Conservation (phyloP, 305 asterid species). For the Lippia alba region DNA sequence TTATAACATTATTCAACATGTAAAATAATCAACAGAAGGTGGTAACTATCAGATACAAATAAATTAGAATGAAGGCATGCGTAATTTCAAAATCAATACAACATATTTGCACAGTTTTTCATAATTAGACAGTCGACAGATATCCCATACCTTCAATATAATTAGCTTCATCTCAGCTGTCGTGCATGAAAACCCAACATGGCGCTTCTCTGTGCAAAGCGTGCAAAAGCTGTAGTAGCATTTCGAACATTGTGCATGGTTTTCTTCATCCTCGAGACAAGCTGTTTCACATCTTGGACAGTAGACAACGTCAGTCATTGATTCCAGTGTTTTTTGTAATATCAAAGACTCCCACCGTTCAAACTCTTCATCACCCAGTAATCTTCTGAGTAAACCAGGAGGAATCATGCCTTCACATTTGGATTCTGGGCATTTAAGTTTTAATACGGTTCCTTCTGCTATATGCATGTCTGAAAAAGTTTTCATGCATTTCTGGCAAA, state of each 20-base stretch:
- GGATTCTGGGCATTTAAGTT: constrained; percentile 76
- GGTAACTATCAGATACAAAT: too few relatives aligned
- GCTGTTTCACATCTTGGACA: constrained; percentile 97
- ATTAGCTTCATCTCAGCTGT: constrained; percentile 75
- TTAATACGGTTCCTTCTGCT: constrained; percentile 75
- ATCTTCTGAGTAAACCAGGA: constrained; percentile 74
- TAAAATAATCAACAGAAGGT: too few relatives aligned
- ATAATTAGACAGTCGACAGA: background rate
- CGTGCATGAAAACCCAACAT: constrained; percentile 83
- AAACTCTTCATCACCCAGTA: constrained; percentile 74
- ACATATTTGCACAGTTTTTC: too few relatives aligned
- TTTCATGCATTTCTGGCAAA: constrained; percentile 79
- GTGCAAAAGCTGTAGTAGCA: constrained; percentile 92
- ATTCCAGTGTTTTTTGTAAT: constrained; percentile 76
- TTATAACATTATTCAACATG: too few relatives aligned
- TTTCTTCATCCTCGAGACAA: constrained; percentile 82
- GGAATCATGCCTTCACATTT: constrained; percentile 93
- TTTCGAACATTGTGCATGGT: constrained; percentile 87
- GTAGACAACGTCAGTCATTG: constrained; percentile 87
- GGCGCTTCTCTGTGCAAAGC: constrained; percentile 75
- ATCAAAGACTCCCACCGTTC: constrained; percentile 83
- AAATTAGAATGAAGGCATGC: too few relatives aligned
- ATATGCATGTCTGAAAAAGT: constrained; percentile 75
- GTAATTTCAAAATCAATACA: too few relatives aligned
- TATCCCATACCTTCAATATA: constrained; percentile 63